Conservation (phyloP, 1,139 yeast genomes). For the Hemisphaericaspora xylofermentans region DNA sequence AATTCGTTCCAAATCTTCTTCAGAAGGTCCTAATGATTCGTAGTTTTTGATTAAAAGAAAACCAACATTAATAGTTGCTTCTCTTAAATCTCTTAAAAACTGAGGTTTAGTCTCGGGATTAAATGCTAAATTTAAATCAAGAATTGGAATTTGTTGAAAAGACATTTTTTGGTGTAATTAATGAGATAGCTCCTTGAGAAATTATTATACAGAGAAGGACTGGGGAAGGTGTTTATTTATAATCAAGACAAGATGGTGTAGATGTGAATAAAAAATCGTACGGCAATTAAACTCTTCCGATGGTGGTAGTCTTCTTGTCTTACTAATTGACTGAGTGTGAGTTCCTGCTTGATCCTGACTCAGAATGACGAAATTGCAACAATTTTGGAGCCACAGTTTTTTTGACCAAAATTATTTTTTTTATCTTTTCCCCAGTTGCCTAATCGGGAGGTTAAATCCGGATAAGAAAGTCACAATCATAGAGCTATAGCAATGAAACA, state of each 20-base stretch:
- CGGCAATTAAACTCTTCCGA: background rate
- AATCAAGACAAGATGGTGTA: background rate
- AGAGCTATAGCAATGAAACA: too few species aligned
- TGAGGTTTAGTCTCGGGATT: conserved; percentile 40
- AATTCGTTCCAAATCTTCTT: conserved; percentile 39
- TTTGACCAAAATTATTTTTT: too few species aligned
- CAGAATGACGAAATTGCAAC: background rate
- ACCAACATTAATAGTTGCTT: conserved; percentile 62
- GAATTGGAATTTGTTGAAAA: conserved; percentile 32
- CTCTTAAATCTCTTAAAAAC: conserved; percentile 46
- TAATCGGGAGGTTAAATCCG: too few species aligned
- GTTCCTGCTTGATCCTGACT: too few species aligned
- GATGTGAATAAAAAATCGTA: background rate
- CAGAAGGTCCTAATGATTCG: conserved; percentile 31
- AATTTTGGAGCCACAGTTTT: background rate
- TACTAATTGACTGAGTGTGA: too few species aligned
- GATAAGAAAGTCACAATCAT: too few species aligned
- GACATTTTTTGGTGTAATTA: conserved; percentile 18
- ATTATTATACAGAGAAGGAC: background rate
- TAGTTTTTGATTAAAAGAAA: conserved; percentile 55
- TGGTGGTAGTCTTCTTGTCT: too few species aligned
- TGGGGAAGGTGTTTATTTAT: background rate
- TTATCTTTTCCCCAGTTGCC: background rate
- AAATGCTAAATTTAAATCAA: conserved; percentile 34
- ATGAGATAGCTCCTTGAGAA: background rate